Base-by-base conservation (phyloP, 2,329 filamentous ascomycete species). In the Aureobasidium vineae region DNA sequence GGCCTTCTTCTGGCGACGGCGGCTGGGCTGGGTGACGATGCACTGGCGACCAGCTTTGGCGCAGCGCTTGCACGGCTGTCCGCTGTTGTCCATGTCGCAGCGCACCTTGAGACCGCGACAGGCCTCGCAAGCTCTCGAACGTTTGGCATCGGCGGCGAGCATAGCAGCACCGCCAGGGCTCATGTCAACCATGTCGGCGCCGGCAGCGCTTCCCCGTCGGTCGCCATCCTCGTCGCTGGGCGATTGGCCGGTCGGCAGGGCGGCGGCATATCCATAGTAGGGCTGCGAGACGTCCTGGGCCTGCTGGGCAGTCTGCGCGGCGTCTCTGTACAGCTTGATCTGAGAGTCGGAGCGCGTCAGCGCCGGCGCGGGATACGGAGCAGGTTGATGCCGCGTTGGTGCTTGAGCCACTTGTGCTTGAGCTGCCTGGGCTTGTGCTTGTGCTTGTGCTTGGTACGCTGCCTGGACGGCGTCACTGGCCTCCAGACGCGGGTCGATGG, bases 1-100 rank as follows among this genome's bases (percentile, higher is more conserved):
- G 64, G 91, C 92, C 82, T 96, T 96, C 82, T 94, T 96, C 80
- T 94, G 91, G 52, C 92, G 84, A 79, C 96, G 96, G 47, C 91
- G 79, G 16, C 82, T 86, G 0, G 86, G 91, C 69, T 87, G 86
- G 0, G 91, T 96, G 69, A 93, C 88, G 47, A 93, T 80, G 74
- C 92, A 96, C 69, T 83, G 82, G 43, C 92, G 83, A n/a, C 87
- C 86, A 2, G 91, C 90, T 78, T 96, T 96, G 60, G 85, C 85
- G 76, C 92, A 97, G 70, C 92, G 85, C 75, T 78, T 79, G 69
- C 82, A 84, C 5, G 80, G 77, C 5, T 86, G 86, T 28, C 88
- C 85, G 3, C 82, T 81, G 45, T 88, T 84, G 70, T 92, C 89
- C 28, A 90, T 88, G 73, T 96, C 92, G 79, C 92, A 97, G 70